Percentiles rank a stretch among this genome's conserved stretches.
phyloP scores from a whole-genome alignment of 805 yeast species.

The Candida qinlingensis region DNA sequence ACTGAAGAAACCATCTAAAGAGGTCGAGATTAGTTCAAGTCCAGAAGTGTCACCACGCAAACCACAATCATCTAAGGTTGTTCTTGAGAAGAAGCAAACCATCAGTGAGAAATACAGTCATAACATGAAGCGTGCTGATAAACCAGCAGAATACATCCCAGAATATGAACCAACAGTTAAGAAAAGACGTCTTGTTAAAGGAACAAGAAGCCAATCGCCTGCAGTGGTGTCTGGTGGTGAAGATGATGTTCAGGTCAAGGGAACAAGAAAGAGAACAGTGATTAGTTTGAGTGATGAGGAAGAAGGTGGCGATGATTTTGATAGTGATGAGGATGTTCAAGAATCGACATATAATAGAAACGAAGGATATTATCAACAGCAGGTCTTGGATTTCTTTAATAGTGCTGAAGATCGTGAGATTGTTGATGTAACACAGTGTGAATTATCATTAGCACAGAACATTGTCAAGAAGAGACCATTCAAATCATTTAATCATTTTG shows the following conservation, averaged over 20 bases:
- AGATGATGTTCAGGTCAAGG: no score
- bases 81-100: slow-evolving; percentile 31
- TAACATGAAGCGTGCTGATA: slow-evolving; percentile 4
- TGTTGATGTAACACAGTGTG: slow-evolving; percentile 71
- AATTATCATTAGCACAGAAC: slow-evolving; percentile 57
- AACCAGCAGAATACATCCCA: not conserved
- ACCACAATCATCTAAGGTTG: slow-evolving; percentile 30
- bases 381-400: slow-evolving; percentile 73
- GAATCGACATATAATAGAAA: slow-evolving; percentile 24
- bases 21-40: slow-evolving; percentile 21
- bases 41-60: slow-evolving; percentile 24
- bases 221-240: no score
- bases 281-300: slow-evolving; percentile 24
- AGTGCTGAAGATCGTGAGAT: slow-evolving; percentile 70
- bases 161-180: slow-evolving; percentile 17
- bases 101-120: slow-evolving; percentile 32
- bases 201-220: slow-evolving; percentile 23
- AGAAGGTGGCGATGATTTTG: slow-evolving; percentile 44
- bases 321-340: slow-evolving; percentile 43
- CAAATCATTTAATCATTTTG: slow-evolving; percentile 49
- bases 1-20: slow-evolving; percentile 1
- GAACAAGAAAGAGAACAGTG: slow-evolving; percentile 7
- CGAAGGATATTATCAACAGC: slow-evolving; percentile 47
- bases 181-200: slow-evolving; percentile 36
- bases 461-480: slow-evolving; percentile 73